Evolutionary conservation across 768 basidiomycete genomes (phyloP).

Genomic region (Hirschioporus abietinus): DNA sequence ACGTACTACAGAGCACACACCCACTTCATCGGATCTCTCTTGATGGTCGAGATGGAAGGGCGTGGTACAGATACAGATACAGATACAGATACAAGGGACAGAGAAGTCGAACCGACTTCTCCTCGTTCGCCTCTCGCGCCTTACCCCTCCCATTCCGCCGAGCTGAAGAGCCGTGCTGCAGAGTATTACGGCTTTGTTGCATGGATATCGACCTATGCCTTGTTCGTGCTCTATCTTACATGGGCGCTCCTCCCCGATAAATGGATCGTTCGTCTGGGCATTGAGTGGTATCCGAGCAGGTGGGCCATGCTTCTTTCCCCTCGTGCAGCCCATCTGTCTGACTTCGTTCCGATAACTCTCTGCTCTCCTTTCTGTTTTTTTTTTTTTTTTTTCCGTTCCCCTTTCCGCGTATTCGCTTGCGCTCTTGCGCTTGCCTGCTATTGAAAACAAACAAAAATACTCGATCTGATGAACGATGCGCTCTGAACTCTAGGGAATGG

Average conservation of each 20-base stretch:
- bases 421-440: conserved; percentile 7
- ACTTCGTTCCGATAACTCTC: not conserved
- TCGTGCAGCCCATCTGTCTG: not conserved
- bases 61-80: not conserved
- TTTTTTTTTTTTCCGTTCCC: not conserved
- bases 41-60: not conserved
- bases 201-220: conserved; percentile 69
- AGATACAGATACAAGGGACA: not conserved
- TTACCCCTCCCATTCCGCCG: conserved; percentile 34
- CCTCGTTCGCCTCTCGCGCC: conserved; percentile 40
- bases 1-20: not conserved
- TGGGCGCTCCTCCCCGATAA: conserved; percentile 80
- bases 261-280: conserved; percentile 58
- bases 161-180: conserved; percentile 60
- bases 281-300: conserved; percentile 89
- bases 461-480: not conserved
- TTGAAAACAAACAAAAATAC: not conserved
- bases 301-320: conserved; percentile 24
- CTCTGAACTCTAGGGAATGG: conserved; percentile 65
- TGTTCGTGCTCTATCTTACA: conserved; percentile 64
- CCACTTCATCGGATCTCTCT: not conserved
- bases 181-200: conserved; percentile 92
- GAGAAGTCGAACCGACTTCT: conserved; percentile 31
- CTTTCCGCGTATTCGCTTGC: not conserved
- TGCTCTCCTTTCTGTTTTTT: not conserved